These are phyloP conservation scores for Ganoderma sinense DNA, from an alignment of 1,284 basidiomycete species.

Conservation along the genomic window DNA sequence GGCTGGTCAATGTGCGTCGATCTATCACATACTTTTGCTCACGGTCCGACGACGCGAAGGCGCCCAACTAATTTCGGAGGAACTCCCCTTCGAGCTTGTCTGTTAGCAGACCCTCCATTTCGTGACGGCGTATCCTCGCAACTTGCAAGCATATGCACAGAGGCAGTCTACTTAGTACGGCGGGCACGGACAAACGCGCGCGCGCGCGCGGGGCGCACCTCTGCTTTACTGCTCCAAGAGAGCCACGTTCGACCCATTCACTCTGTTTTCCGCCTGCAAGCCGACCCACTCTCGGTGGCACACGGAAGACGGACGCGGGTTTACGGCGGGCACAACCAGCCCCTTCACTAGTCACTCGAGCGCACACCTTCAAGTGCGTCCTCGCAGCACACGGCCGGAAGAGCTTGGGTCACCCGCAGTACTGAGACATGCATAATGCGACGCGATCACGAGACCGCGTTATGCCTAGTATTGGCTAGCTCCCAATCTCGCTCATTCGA, in stretches of 20 bases:
- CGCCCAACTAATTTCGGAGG: neutral
- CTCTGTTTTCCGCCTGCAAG: neutral
- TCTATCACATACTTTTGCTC: neutral
- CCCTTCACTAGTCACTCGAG: neutral
- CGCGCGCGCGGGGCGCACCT: neutral
- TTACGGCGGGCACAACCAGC: neutral
- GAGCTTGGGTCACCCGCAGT: no score
- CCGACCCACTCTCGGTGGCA: neutral
- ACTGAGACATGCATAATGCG: neutral
- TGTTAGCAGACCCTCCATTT: neutral
- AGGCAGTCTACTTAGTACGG: neutral
- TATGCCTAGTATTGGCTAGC: neutral
- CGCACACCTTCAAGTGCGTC: neutral
- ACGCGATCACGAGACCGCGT: slow-evolving; percentile 1
- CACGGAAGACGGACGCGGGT: neutral
- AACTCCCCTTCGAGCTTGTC: neutral
- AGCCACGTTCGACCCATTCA: neutral
- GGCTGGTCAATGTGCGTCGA: neutral
- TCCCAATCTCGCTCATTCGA: neutral
- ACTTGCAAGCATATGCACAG: neutral
- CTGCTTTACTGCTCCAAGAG: neutral
- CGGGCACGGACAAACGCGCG: neutral
- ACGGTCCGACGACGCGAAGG: slow-evolving; percentile 1
- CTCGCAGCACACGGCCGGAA: neutral
- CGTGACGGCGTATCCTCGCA: neutral